phyloP scores from a whole-genome alignment of 352 stramenopile genomes.

The Globisporangium splendens region DNA sequence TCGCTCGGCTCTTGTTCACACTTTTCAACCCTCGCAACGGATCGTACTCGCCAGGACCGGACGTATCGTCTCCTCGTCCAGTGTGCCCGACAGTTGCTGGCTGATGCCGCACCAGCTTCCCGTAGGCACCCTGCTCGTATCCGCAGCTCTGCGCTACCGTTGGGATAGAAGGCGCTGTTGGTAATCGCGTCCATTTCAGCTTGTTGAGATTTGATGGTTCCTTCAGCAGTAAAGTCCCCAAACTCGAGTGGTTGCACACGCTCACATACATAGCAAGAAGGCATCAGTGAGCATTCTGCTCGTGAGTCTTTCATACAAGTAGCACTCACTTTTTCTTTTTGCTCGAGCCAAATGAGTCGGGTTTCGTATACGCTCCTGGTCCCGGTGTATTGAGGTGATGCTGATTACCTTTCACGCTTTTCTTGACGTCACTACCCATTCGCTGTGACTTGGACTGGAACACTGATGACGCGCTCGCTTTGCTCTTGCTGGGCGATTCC shows the following conservation, averaged over 20 bases:
- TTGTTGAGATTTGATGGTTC: constrained; percentile 36
- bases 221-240: constrained; percentile 22
- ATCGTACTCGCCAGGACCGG: constrained; percentile 72
- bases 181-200: constrained; percentile 64
- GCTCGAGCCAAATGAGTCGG: constrained; percentile 43
- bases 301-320: neutral
- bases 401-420: constrained; percentile 22
- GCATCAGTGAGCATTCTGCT: neutral
- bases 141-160: constrained; percentile 72
- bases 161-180: constrained; percentile 71
- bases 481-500: constrained; percentile 55
- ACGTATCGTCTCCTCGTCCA: constrained; percentile 51
- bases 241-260: constrained; percentile 18
- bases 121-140: constrained; percentile 69
- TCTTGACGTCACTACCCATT: constrained; percentile 6
- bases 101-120: constrained; percentile 70
- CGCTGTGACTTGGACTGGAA: constrained; percentile 60
- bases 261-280: constrained; percentile 4
- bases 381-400: constrained; percentile 36
- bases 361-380: constrained; percentile 52
- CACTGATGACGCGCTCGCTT: constrained; percentile 30
- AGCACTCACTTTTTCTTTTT: constrained; percentile 28
- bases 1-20: constrained; percentile 56
- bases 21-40: constrained; percentile 61
- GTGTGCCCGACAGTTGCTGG: constrained; percentile 49